Percentiles rank a stretch among this genome's conserved stretches.
These are phyloP conservation scores for Fusarium buxicola DNA, from an alignment of 2,329 filamentous ascomycete species.

Conservation along the genomic window DNA sequence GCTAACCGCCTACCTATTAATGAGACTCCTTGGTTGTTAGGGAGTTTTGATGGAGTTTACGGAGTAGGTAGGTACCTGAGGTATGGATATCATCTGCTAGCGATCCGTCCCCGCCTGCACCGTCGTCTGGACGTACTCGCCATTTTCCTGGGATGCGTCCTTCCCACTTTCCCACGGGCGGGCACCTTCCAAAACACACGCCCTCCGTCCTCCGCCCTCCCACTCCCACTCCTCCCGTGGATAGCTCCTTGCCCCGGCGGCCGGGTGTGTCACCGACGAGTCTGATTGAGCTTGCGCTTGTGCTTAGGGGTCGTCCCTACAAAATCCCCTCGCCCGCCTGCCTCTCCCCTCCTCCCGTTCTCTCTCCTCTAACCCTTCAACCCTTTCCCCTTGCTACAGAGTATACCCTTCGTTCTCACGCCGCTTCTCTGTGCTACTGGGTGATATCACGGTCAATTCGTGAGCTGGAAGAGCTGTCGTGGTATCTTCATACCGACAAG, in stretches of 20 bases:
- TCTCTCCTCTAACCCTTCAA: conserved; percentile 39
- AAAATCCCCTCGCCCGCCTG: conserved; percentile 46
- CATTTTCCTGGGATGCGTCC: conserved; percentile 30
- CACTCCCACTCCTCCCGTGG: conserved; percentile 32
- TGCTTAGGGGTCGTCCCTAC: conserved; percentile 41
- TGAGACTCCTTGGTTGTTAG: conserved; percentile 22
- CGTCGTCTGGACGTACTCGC: conserved; percentile 25
- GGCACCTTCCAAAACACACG: conserved; percentile 22
- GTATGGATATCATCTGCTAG: conserved; percentile 5
- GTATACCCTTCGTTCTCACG: conserved; percentile 16
- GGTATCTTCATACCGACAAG: conserved; percentile 49
- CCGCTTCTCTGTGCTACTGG: conserved; percentile 38
- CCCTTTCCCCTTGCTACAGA: conserved; percentile 18
- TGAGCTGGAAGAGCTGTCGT: conserved; percentile 47
- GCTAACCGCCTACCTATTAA: conserved; percentile 23
- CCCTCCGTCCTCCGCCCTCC: conserved; percentile 27
- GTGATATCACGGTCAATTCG: conserved; percentile 42
- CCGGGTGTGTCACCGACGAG: conserved; percentile 45
- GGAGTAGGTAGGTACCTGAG: conserved; percentile 18
- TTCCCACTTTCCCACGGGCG: conserved; percentile 26
- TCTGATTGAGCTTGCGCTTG: conserved; percentile 21
- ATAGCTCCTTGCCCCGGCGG: conserved; percentile 41
- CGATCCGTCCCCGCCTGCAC: conserved; percentile 21
- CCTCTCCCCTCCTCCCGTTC: conserved; percentile 37
- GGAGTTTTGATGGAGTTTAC: conserved; percentile 22